Evolutionary conservation across 2,329 filamentous ascomycete genomes (phyloP), one percentile per base, ranked within the genome.

Genomic region (Xylaria hypoxylon): DNA sequence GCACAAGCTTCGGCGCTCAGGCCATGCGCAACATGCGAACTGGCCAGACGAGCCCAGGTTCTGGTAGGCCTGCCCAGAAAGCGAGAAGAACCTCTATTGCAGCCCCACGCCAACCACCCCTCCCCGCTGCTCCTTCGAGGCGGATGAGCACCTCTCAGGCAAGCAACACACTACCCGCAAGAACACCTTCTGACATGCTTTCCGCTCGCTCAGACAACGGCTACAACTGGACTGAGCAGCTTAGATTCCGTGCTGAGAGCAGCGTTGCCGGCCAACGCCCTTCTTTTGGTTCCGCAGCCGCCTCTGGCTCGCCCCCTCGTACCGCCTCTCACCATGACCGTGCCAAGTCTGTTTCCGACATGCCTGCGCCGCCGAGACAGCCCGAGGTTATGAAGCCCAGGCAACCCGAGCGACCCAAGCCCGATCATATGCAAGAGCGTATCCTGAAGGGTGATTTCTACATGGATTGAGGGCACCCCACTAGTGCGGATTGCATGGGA

Each of bases 381-480:
- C 79, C 83, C 19, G 80, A 84, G 52, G 73, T 81, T 47, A 77
- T 80, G 70, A 82, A 80, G 76, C 81, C 83, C 56, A 81, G 82
- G 71, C 80, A 80, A 56, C 74, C 79, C 57, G 80, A 84, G 74
- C 82, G 85, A 42, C 85, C 85, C 71, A 96, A 95, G 84, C 94
- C 95, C 33, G 96, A 99, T 82, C 91, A 91, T 69, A 96, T 97
- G 82, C 94, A 97, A 80, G 96, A 99, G 85, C 89, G 96, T 72
- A 98, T 99, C 75, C 86, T 99, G 72, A 96, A 97, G 82, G 96
- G 95, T 51, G 96, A 99, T 77, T 98, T 99, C 76, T 96, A 96
- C 83, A 97, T 98, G 94, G 94, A 97, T 77, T 97, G 85, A 85
- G 17, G 2, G 11, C 11, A 33, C 10, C 26, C 7, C 24, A 11